phyloP scores from a whole-genome alignment of 2,329 filamentous ascomycete genomes.

The Macroventuria anomochaeta region DNA sequence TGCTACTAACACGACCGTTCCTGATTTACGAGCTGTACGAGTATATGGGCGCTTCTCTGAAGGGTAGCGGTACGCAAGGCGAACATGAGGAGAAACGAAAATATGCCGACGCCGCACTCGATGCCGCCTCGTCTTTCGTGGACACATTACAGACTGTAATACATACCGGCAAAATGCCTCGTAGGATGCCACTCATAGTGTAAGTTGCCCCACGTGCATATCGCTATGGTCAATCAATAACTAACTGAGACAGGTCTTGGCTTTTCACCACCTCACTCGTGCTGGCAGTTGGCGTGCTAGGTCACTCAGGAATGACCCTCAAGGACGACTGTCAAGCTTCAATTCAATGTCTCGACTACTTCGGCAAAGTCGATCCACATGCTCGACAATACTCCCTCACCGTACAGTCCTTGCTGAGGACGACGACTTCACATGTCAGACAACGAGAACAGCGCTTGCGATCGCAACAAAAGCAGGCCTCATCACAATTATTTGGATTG shows the following conservation, averaged over 20 bases:
- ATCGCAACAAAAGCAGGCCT: constrained; percentile 36
- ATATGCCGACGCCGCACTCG: constrained; percentile 41
- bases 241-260: constrained; percentile 33
- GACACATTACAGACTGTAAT: constrained; percentile 35
- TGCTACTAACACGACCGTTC: constrained; percentile 61
- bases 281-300: constrained; percentile 35
- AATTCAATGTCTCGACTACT: constrained; percentile 37
- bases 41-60: constrained; percentile 41
- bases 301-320: constrained; percentile 31
- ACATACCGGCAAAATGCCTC: constrained; percentile 28
- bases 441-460: constrained; percentile 33
- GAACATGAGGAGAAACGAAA: constrained; percentile 37
- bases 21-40: constrained; percentile 58
- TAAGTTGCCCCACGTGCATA: constrained; percentile 11
- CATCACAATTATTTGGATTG: constrained; percentile 40
- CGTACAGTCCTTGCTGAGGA: constrained; percentile 34
- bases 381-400: constrained; percentile 41
- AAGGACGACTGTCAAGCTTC: constrained; percentile 31
- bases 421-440: constrained; percentile 33
- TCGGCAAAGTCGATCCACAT: constrained; percentile 36
- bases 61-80: constrained; percentile 32
- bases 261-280: constrained; percentile 42
- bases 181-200: constrained; percentile 43
- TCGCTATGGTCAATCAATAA: too few relatives aligned
- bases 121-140: constrained; percentile 37